These are phyloP conservation scores for Ogataea hybrid DNA, from an alignment of 1,139 yeast genomes.

Conservation along the genomic window DNA sequence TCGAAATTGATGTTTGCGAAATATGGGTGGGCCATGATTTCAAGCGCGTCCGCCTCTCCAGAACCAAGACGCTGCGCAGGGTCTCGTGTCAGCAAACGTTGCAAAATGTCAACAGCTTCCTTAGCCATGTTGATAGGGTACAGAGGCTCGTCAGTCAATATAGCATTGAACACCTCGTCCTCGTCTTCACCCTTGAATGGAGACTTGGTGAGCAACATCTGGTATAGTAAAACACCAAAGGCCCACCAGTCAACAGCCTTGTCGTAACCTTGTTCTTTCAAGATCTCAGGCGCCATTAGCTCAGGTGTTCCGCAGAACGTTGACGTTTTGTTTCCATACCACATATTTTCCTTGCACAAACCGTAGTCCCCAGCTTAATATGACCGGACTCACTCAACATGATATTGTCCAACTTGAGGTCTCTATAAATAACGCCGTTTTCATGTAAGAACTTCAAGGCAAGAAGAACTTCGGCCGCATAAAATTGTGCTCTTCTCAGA, in stretches of 20 bases:
- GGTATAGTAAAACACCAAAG: conserved; percentile 92
- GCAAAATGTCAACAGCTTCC: conserved; percentile 91
- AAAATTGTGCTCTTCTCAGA: conserved; percentile 89
- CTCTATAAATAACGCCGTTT: conserved; percentile 94
- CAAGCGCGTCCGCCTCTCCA: conserved; percentile 84
- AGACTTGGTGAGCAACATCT: conserved; percentile 93
- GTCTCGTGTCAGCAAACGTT: conserved; percentile 85
- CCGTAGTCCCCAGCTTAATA: conserved; percentile 97
- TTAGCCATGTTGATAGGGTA: conserved; percentile 98
- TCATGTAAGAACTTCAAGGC: conserved; percentile 94
- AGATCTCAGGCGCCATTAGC: conserved; percentile 98
- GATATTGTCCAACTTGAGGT: conserved; percentile 91
- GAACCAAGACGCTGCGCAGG: conserved; percentile 82
- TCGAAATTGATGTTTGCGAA: conserved; percentile 89
- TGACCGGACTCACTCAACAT: conserved; percentile 90
- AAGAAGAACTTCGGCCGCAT: conserved; percentile 92
- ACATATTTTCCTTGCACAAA: conserved; percentile 94
- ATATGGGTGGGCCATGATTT: conserved; percentile 93
- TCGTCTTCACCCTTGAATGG: conserved; percentile 99
- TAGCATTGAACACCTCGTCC: conserved; percentile 98
- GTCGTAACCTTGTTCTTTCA: conserved; percentile 88
- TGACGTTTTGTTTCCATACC: conserved; percentile 85
- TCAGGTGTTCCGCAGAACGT: conserved; percentile 99
- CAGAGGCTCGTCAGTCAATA: conserved; percentile 93
- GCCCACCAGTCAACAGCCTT: conserved; percentile 99